phyloP scores from a whole-genome alignment of 1,284 basidiomycete genomes.

The Malassezia arunalokei region DNA sequence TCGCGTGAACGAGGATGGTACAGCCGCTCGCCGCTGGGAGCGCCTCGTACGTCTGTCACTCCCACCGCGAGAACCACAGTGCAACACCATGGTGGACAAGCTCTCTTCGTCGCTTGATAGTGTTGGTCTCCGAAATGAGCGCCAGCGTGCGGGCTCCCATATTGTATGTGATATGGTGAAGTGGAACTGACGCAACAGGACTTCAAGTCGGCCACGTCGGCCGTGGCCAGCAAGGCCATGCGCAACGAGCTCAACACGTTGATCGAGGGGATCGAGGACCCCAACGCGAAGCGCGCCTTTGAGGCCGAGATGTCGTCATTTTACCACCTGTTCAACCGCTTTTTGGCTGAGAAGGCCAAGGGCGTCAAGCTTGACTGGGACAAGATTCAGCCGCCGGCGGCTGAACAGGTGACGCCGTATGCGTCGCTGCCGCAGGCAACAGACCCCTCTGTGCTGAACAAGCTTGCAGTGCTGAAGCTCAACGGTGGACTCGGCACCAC shows the following conservation, averaged over 20 bases:
- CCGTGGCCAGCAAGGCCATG: constrained; percentile 94
- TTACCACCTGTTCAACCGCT: constrained; percentile 97
- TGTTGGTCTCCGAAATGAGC: constrained; percentile 36
- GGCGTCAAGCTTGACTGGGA: constrained; percentile 94
- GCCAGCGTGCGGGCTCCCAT: constrained; percentile 41
- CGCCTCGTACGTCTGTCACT: no score
- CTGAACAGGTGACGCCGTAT: constrained; percentile 85
- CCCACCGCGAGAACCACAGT: no score
- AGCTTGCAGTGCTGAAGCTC: constrained; percentile 93
- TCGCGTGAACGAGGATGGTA: no score
- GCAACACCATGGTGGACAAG: constrained; percentile 13
- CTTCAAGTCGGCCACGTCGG: constrained; percentile 96
- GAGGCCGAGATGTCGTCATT: constrained; percentile 98
- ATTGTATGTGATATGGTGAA: constrained; percentile 27
- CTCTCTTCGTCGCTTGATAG: constrained; percentile 39
- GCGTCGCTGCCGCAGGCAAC: constrained; percentile 53
- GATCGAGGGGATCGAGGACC: constrained; percentile 58
- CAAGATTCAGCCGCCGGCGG: constrained; percentile 83
- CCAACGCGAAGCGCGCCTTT: constrained; percentile 61
- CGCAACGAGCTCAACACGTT: constrained; percentile 92
- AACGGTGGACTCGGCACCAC: constrained; percentile 98
- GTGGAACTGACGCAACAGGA: constrained; percentile 47
- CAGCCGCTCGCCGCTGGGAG: no score
- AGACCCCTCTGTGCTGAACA: constrained; percentile 39
- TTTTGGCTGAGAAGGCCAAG: constrained; percentile 86